A percentile compares a stretch with the other conserved stretches of the same genome.
phyloP scores from a whole-genome alignment of 352 stramenopile species.

The Phytophthora cactorum region DNA sequence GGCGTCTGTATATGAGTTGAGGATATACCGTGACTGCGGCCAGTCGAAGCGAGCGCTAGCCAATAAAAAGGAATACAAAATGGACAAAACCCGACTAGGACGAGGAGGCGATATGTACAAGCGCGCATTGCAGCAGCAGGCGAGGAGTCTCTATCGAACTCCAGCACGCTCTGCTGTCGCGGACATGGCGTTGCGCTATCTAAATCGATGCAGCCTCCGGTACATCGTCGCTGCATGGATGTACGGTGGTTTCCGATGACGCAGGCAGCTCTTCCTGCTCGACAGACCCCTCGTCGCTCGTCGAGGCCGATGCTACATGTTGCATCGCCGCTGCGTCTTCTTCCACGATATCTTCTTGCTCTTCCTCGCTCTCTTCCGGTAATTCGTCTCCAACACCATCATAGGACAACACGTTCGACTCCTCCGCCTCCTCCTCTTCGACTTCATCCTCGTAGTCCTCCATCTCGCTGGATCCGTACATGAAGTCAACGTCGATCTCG shows the following conservation, averaged over 20 bases:
- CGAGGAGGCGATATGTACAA: slow-evolving; percentile 13
- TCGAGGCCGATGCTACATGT: slow-evolving; percentile 4
- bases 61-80: slow-evolving; percentile 50
- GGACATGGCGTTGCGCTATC: slow-evolving; percentile 13
- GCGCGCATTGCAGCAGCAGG: slow-evolving; percentile 1
- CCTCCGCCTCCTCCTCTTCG: slow-evolving; percentile 36
- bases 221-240: slow-evolving; percentile 24
- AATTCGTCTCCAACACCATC: slow-evolving; percentile 9
- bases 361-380: slow-evolving; percentile 22
- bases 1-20: slow-evolving; percentile 29
- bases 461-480: slow-evolving; percentile 62
- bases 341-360: slow-evolving; percentile 22
- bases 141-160: background rate
- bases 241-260: slow-evolving; percentile 21
- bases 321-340: slow-evolving; percentile 14
- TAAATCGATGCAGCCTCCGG: slow-evolving; percentile 35
- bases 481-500: slow-evolving; percentile 81
- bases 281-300: slow-evolving; percentile 17
- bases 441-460: slow-evolving; percentile 38
- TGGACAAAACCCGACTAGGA: slow-evolving; percentile 37
- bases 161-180: slow-evolving; percentile 17
- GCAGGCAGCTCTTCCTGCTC: slow-evolving; percentile 19
- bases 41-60: slow-evolving; percentile 23
- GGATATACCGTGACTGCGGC: slow-evolving; percentile 28
- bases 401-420: slow-evolving; percentile 28